Base-by-base conservation (phyloP, 2,329 filamentous ascomycete genomes). In the Mollisiaceae sp. region DNA sequence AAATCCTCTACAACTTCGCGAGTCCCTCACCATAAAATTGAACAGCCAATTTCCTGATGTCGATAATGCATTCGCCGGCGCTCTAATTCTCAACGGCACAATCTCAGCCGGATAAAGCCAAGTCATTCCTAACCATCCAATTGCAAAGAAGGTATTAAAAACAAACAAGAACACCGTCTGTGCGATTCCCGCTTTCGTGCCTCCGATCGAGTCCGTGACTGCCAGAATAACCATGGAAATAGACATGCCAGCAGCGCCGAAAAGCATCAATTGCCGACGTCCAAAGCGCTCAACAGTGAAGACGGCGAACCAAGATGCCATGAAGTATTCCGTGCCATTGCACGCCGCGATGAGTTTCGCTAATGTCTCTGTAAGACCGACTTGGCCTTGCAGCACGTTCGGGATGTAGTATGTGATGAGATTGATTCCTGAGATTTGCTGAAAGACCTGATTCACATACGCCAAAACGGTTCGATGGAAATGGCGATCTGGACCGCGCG, bases 251-350 rank as follows among this genome's bases (percentile, higher is more conserved):
- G 84, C 78, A 0, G 86, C 86, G 59, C 89, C 89, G 68, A 91
- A 86, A 20, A 93, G 78, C 88, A 93, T 92, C 67, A 93, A 83
- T 73, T 86, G 85, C n/a, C 90, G 84, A 39, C 91, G 87, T 11
- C 89, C 89, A 2, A 89, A 85, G 1, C 85, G 83, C 75, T 83
- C 81, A 61, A 83, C 81, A 2, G 78, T 74, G n/a, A 77, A 76
- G 8, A 79, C 68, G 0, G 78, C 77, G 12, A 79, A 72, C 18
- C 75, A 76, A 0, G 77, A 78, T 2, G 77, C 78, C 4, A 79
- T 60, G 64, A 79, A 79, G 65, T 79, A 80, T 59, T 79, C 77
- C 1, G 78, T 79, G 76, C 35, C 35, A 24, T 57, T 38, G n/a
- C 55, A 57, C 15, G 55, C 55, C 8, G 55, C 55, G 20, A 57